Conservation (phyloP, 2,329 filamentous ascomycete species). For the Calcarisporium arbuscula region DNA sequence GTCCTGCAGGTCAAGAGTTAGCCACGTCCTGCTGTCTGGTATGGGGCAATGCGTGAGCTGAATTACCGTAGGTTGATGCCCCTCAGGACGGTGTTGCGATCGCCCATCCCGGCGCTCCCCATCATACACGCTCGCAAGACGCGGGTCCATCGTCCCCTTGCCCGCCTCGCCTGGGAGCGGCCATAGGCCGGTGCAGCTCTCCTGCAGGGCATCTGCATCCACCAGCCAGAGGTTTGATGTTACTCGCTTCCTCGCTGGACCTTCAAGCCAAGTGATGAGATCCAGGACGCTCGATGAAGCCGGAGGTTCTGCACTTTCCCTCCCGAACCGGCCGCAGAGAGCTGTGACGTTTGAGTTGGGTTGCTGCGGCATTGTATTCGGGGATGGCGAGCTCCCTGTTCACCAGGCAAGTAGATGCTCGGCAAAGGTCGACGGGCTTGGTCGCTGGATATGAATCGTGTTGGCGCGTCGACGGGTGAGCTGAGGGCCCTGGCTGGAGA, state of each 20-base stretch:
- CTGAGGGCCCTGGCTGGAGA: constrained; percentile 57
- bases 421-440: constrained; percentile 78
- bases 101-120: constrained; percentile 86
- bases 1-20: constrained; percentile 53
- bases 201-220: constrained; percentile 36
- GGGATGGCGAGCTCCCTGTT: constrained; percentile 86
- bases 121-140: constrained; percentile 82
- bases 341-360: constrained; percentile 70
- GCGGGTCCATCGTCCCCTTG: constrained; percentile 68
- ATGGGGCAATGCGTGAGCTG: too few species aligned
- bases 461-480: constrained; percentile 65
- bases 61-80: constrained; percentile 84
- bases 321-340: constrained; percentile 53
- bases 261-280: constrained; percentile 87
- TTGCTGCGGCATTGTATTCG: constrained; percentile 82
- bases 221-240: constrained; percentile 79
- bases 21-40: background rate
- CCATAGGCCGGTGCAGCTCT: constrained; percentile 31
- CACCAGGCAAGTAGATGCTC: constrained; percentile 91
- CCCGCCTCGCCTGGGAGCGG: constrained; percentile 46
- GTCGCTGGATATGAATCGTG: constrained; percentile 78
- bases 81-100: constrained; percentile 80
- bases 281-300: constrained; percentile 89
- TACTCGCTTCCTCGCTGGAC: constrained; percentile 84
- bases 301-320: constrained; percentile 78